Base-by-base conservation (phyloP, 805 yeast species). In the Myxozyma geophila region DNA sequence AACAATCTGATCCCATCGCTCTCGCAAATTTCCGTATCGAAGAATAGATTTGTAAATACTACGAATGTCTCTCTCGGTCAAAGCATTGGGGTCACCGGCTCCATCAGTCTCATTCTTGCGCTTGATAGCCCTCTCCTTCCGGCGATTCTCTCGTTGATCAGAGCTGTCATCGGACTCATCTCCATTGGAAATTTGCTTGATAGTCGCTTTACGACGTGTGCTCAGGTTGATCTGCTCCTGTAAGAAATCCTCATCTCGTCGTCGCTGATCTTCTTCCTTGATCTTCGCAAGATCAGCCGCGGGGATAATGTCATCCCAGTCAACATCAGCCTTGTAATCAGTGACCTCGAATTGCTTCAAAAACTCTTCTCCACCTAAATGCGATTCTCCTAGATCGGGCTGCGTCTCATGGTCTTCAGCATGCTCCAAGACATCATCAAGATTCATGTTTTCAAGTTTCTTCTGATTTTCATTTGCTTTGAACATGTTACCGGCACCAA, bases 251-350 rank as follows among this genome's bases (percentile, higher is more conserved):
- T 93, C 98, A 69, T 95, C 98, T 51, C 87, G 83, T 57, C 89
- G 83, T 74, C 86, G 88, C 80, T 88, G 87, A 74, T 95, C 99
- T 60, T 92, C 96, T 68, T 89, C 96, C 74, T 95, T 95, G 71
- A 95, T 81, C 74, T 89, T 90, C 64, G 86, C 83, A 67, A 96
- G 81, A 75, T 95, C 99, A 51, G 90, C 96, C 68, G 90, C 92
- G 0, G 99, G 99, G 72, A 95, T 95, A 70, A 95, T 95, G 76
- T 95, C 99, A 78, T 95, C 98, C 99, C 99, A 95, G 68, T 92
- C 96, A 66, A 93, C 92, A 37, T 70, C 73, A 0, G 99, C 98
- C 79, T 95, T 95, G 76, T 92, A 96, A 75, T 95, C 99, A 0
- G 99, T 95, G 58, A 95, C 99, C 77, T 95, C 99, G 75, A 95